Percentiles rank a stretch among this genome's conserved stretches.
phyloP scores from a whole-genome alignment of 306 rosid genomes.

The Corylus avellana region DNA sequence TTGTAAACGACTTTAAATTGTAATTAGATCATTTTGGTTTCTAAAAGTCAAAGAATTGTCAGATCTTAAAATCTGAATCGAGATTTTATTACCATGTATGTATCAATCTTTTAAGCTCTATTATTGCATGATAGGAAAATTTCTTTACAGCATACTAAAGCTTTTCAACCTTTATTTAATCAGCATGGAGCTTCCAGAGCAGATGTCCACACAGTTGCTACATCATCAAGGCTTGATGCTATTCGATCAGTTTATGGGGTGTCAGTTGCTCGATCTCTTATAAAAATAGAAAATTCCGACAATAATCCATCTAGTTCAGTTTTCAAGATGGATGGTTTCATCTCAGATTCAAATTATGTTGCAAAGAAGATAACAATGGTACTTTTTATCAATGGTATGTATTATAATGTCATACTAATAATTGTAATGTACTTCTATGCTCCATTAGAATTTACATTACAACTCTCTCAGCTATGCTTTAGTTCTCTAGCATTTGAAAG shows the following conservation, averaged over 20 bases:
- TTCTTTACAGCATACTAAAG: slow-evolving; percentile 1
- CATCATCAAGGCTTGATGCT: slow-evolving; percentile 72
- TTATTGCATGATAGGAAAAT: slow-evolving; percentile 20
- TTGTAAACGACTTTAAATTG: neutral
- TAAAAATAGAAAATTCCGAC: slow-evolving; percentile 65
- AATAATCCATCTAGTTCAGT: slow-evolving; percentile 55
- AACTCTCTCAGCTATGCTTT: neutral
- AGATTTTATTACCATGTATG: neutral
- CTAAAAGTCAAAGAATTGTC: neutral
- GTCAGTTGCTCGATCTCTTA: slow-evolving; percentile 73
- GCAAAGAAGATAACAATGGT: slow-evolving; percentile 93
- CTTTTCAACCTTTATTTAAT: slow-evolving; percentile 19
- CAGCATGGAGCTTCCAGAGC: slow-evolving; percentile 91
- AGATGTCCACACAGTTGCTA: slow-evolving; percentile 73
- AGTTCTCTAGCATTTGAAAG: neutral
- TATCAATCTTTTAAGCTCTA: neutral
- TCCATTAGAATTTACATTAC: neutral
- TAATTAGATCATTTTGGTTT: neutral
- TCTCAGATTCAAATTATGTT: slow-evolving; percentile 71
- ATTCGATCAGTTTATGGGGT: slow-evolving; percentile 85
- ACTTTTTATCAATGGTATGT: slow-evolving; percentile 84
- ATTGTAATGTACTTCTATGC: neutral
- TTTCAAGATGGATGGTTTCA: slow-evolving; percentile 81
- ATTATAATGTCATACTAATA: neutral
- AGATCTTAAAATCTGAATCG: neutral